Percentiles rank a stretch among this genome's conserved stretches.
These are phyloP conservation scores for Aspergillus alliaceus DNA, from an alignment of 2,329 filamentous ascomycete species.

Conservation along the genomic window DNA sequence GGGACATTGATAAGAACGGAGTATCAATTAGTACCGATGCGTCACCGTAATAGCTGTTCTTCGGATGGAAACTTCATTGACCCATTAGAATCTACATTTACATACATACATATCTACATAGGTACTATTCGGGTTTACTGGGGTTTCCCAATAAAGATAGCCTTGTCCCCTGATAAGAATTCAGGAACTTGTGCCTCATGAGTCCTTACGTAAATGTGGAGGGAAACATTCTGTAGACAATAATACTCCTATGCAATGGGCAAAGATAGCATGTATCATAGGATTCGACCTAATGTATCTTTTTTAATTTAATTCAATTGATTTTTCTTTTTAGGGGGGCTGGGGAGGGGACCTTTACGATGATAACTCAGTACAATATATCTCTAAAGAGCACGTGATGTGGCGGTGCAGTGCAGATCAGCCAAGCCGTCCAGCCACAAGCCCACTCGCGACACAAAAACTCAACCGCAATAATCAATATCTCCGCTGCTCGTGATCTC, in stretches of 20 bases:
- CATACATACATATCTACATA: too few relatives aligned
- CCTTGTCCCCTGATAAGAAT: not conserved
- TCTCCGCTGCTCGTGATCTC: not conserved
- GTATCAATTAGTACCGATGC: not conserved
- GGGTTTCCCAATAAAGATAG: not conserved
- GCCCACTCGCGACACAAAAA: slow-evolving; percentile 24
- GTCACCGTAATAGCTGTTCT: not conserved
- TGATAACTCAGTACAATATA: too few relatives aligned
- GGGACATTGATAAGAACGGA: not conserved
- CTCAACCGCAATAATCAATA: slow-evolving; percentile 7
- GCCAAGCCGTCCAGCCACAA: slow-evolving; percentile 15
- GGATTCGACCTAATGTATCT: not conserved
- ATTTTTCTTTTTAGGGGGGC: too few relatives aligned
- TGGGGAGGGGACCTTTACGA: too few relatives aligned
- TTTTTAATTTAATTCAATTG: not conserved
- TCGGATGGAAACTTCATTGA: not conserved
- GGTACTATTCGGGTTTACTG: too few relatives aligned
- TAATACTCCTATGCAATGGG: too few relatives aligned
- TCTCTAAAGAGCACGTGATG: not conserved
- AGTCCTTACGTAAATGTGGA: not conserved
- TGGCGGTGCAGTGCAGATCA: slow-evolving; percentile 4
- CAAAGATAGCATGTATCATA: not conserved
- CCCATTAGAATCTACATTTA: too few relatives aligned
- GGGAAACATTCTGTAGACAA: not conserved
- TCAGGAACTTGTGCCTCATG: not conserved